A percentile compares a stretch with the other conserved stretches of the same genome.
phyloP scores from a whole-genome alignment of 176 grass and related monocot species.

The Elaeis guineensis region DNA sequence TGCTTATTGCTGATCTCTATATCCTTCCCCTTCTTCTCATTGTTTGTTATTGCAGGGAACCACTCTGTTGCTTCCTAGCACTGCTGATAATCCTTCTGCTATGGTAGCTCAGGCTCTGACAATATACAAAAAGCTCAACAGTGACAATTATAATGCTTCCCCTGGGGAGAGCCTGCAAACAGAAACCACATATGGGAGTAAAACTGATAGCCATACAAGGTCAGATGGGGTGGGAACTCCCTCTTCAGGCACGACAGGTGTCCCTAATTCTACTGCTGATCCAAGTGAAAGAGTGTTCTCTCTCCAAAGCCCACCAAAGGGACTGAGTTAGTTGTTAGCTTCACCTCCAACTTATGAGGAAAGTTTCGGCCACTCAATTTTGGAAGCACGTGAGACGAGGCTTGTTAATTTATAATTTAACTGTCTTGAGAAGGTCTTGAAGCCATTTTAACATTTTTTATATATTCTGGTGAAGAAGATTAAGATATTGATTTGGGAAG shows the following conservation, averaged over 20 bases:
- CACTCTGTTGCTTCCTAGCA: slow-evolving; percentile 62
- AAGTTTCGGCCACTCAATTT: no score
- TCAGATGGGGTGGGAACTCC: neutral
- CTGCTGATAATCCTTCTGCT: slow-evolving; percentile 37
- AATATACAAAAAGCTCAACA: slow-evolving; percentile 43
- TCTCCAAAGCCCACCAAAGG: slow-evolving; percentile 15
- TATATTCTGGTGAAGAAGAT: no score
- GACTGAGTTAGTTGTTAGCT: neutral
- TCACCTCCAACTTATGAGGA: neutral
- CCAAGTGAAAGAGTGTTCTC: slow-evolving; percentile 2
- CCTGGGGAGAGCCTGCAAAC: neutral
- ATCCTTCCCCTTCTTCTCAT: neutral
- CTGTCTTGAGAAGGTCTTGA: no score
- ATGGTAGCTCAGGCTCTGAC: slow-evolving; percentile 68
- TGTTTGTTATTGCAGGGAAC: slow-evolving; percentile 38
- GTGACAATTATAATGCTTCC: neutral
- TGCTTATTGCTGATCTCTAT: neutral
- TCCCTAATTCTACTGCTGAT: neutral
- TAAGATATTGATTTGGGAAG: no score
- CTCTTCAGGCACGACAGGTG: neutral
- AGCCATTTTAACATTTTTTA: no score
- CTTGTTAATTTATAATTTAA: no score
- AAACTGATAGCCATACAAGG: neutral
- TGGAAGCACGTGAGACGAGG: no score
- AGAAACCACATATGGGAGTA: neutral